Base-by-base conservation (phyloP, 495 filamentous ascomycete genomes). In the Aspergillus haitiensis region DNA sequence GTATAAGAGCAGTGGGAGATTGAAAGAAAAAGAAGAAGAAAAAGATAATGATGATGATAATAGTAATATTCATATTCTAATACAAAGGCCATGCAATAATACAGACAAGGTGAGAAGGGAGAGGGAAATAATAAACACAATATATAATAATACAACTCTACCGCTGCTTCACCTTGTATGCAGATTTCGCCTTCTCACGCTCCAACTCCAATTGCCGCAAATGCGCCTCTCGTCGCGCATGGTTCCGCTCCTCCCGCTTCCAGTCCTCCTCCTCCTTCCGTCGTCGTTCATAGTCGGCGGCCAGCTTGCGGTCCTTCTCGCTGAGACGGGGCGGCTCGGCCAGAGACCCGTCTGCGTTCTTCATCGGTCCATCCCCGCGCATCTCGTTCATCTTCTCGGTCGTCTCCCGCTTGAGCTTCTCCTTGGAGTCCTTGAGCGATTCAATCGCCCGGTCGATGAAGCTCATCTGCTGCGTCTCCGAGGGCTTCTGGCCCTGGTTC, bases 181-280 rank as follows among this genome's bases (percentile, higher is more conserved):
- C 54, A 10, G 47, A 13, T 11, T 50, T 54, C 15, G 65, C 65
- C 58, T 64, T 63, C 52, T 70, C 59, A 27, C 60, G 56, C 55
- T 68, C 36, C 32, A 27, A 16, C 58, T 65, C 65, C 33, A 68
- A 31, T 2, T 60, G 35, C 60, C 34, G 49, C 54, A 64, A n/a
- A 49, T 68, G 59, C 11, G 65, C 68, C 48, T 62, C 44, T 39
- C 65, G 53, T 15, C 63, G 63, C 15, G 64, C 62, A 42, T 68
- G 65, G 52, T 70, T 70, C 15, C 64, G 42, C 60, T 68, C 68
- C 49, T 70, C 68, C 16, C 68, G 65, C 55, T 64, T 68, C 63
- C 62, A 70, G 4, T 63, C 60, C 52, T 70, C 68, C 52, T 70
- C 68, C 58, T 70, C 65, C 36, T 48, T 48, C 21, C 68, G 45